Conservation (phyloP, 495 filamentous ascomycete genomes). For the Xylaria sp. region DNA sequence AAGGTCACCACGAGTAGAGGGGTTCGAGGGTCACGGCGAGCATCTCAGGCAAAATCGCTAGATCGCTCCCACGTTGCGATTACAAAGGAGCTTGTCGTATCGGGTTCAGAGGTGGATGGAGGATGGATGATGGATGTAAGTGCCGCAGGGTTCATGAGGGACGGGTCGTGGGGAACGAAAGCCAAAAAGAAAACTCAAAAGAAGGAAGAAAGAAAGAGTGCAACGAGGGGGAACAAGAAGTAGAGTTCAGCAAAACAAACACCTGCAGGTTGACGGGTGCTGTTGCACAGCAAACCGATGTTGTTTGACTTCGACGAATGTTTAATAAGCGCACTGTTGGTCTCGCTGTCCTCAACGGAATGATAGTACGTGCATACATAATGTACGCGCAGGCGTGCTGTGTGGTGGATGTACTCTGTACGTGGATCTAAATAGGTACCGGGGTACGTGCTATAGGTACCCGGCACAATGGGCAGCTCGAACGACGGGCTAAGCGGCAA, state of each 20-base stretch:
- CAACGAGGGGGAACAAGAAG: neutral
- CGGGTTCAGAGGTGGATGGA: neutral
- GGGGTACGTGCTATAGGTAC: constrained; percentile 1
- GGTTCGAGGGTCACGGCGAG: constrained; percentile 3
- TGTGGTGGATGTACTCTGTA: neutral
- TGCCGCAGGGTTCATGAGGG: neutral
- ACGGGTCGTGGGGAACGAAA: neutral
- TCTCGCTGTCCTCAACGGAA: constrained; percentile 20
- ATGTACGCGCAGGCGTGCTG: neutral
- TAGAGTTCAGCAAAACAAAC: constrained; percentile 25
- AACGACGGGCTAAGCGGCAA: too few relatives aligned
- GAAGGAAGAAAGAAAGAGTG: neutral
- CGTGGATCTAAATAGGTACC: neutral
- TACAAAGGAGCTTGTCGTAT: constrained; percentile 11
- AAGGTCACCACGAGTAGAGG: constrained; percentile 17
- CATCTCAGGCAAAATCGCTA: constrained; percentile 18
- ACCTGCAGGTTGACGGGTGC: neutral
- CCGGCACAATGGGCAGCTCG: neutral
- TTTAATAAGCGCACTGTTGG: constrained; percentile 11
- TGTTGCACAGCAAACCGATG: neutral
- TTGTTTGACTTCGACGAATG: neutral
- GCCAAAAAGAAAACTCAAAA: neutral
- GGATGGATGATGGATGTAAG: neutral
- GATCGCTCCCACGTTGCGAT: neutral
- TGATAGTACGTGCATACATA: neutral